Percentiles rank a stretch among this genome's conserved stretches.
phyloP scores from a whole-genome alignment of 345 rosid genomes.

The Brassica rapa region DNA sequence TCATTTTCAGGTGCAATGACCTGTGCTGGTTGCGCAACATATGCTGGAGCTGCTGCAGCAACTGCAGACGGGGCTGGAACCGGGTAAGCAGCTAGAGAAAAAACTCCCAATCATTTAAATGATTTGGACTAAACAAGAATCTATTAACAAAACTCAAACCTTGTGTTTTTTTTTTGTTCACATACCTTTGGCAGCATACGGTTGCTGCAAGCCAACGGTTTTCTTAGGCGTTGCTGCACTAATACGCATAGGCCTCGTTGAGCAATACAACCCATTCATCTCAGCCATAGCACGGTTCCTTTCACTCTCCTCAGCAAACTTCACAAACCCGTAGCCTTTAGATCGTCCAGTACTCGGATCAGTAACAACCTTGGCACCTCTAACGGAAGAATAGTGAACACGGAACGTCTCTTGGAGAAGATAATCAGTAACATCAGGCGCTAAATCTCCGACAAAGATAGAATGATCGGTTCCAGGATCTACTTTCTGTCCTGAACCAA shows the following conservation, averaged over 20 bases:
- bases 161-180: background rate
- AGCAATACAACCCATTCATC: constrained; percentile 93
- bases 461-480: constrained; percentile 97
- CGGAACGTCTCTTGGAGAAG: constrained; percentile 93
- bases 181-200: constrained; percentile 66
- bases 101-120: constrained; percentile 22
- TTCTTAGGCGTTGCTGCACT: constrained; percentile 91
- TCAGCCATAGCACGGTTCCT: constrained; percentile 91
- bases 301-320: constrained; percentile 86
- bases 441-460: constrained; percentile 92
- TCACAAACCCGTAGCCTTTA: constrained; percentile 96
- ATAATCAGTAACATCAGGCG: constrained; percentile 93
- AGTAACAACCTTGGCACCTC: constrained; percentile 99
- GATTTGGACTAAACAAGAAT: constrained; percentile 6
- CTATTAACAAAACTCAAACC: background rate
- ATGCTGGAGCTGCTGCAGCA: constrained; percentile 20
- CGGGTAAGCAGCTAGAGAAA: constrained; percentile 37
- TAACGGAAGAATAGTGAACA: constrained; percentile 74
- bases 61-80: constrained; percentile 3
- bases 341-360: constrained; percentile 97
- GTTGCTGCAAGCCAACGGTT: constrained; percentile 65
- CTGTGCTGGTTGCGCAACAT: background rate
- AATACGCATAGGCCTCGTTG: constrained; percentile 91
- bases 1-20: constrained; percentile 53
- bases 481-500: constrained; percentile 82